Evolutionary conservation across 2,329 filamentous ascomycete species (phyloP).

Genomic region (Colletotrichum viniferum): DNA sequence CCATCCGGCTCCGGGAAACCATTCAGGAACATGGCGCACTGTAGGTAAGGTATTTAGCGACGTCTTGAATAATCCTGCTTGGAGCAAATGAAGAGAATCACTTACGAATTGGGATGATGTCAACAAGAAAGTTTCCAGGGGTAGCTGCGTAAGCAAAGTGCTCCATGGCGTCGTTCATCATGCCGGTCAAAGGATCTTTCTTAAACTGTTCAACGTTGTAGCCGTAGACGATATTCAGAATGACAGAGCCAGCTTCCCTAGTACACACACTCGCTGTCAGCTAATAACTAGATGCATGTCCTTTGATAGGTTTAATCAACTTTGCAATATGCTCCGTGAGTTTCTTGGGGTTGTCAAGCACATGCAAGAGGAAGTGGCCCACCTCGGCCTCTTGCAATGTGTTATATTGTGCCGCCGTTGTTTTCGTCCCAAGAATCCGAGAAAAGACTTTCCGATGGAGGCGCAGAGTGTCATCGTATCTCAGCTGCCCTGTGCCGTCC

Average conservation of each 20-base stretch:
- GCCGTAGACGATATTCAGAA: background rate
- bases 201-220: background rate
- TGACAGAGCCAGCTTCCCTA: background rate
- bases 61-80: rapidly evolving
- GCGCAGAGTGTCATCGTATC: slow-evolving; percentile 41
- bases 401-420: slow-evolving; percentile 40
- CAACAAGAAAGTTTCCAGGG: slow-evolving; percentile 1
- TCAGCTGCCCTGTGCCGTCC: slow-evolving; percentile 34
- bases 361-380: slow-evolving; percentile 44
- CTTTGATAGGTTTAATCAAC: slow-evolving; percentile 27
- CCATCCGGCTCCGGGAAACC: slow-evolving; percentile 21
- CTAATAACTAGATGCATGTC: background rate
- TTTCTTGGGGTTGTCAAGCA: slow-evolving; percentile 41
- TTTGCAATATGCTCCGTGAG: slow-evolving; percentile 46
- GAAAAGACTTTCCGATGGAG: slow-evolving; percentile 48
- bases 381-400: slow-evolving; percentile 47
- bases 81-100: rapidly evolving
- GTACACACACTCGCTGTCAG: rapidly evolving
- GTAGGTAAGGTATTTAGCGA: background rate
- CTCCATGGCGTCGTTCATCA: background rate
- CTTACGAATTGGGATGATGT: slow-evolving; percentile 10
- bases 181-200: background rate
- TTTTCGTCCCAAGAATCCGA: slow-evolving; percentile 46
- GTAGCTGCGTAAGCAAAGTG: background rate
- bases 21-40: slow-evolving; percentile 28